Percentiles rank a stretch among this genome's conserved stretches.
These are phyloP conservation scores for Raphidocelis subcapitata DNA, from an alignment of 139 green algal genomes.

Conservation along the genomic window DNA sequence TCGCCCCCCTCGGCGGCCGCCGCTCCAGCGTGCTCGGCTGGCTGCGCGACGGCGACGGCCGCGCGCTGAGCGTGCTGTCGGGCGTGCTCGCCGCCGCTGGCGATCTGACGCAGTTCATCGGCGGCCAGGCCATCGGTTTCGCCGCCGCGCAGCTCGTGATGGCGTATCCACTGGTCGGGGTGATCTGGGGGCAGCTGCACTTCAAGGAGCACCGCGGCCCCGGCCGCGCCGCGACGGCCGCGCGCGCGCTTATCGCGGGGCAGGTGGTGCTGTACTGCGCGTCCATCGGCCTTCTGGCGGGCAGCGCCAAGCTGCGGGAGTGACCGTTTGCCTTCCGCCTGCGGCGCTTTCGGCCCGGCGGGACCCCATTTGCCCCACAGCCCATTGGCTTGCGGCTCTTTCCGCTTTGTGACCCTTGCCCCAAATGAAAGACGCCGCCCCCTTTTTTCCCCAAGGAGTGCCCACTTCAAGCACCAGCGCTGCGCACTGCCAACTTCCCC, in stretches of 20 bases:
- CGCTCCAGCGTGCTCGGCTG: slow-evolving; percentile 16
- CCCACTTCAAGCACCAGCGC: no score
- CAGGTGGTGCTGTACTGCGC: slow-evolving; percentile 31
- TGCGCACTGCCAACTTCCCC: no score
- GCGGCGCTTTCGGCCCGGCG: no score
- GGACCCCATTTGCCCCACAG: no score
- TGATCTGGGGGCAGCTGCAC: slow-evolving; percentile 39
- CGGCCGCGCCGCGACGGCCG: background rate
- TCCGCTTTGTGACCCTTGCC: no score
- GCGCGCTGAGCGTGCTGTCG: slow-evolving; percentile 22
- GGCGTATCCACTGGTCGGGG: slow-evolving; percentile 46
- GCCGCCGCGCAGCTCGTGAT: slow-evolving; percentile 29
- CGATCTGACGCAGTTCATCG: slow-evolving; percentile 47
- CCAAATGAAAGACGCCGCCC: no score
- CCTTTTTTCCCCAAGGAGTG: no score
- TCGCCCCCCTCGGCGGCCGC: slow-evolving; percentile 20
- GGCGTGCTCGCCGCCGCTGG: slow-evolving; percentile 37
- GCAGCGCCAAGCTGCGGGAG: slow-evolving; percentile 16
- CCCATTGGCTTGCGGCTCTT: no score
- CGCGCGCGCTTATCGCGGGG: slow-evolving; percentile 11
- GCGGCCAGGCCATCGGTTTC: slow-evolving; percentile 33
- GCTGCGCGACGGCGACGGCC: slow-evolving; percentile 13
- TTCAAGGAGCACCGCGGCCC: slow-evolving; percentile 35
- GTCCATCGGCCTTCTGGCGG: slow-evolving; percentile 35
- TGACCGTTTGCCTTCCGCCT: no score